Evolutionary conservation across 2,329 filamentous ascomycete species (phyloP).

Genomic region (Curvularia eragrostidis): DNA sequence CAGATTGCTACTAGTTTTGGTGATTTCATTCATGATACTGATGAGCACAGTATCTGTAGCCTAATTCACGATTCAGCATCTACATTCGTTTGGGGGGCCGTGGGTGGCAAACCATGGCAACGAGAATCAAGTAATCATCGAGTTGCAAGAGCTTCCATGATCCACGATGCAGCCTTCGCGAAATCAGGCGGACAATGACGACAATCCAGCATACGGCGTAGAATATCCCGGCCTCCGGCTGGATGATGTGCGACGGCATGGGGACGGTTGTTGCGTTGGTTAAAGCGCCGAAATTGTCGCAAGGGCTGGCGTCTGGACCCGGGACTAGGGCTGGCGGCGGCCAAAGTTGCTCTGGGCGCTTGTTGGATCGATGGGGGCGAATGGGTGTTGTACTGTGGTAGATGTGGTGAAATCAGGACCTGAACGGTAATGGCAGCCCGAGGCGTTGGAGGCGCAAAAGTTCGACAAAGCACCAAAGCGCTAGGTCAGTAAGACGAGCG

Average conservation of each 20-base stretch:
- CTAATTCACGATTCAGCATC: constrained; percentile 24
- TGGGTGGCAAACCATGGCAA: constrained; percentile 41
- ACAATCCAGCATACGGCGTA: constrained; percentile 46
- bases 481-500: constrained; percentile 7
- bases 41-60: constrained; percentile 45
- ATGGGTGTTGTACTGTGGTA: neutral
- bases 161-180: constrained; percentile 40
- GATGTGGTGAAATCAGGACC: constrained; percentile 11
- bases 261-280: neutral
- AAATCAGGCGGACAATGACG: constrained; percentile 37
- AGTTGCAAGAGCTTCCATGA: constrained; percentile 43
- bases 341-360: constrained; percentile 6
- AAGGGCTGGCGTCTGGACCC: constrained; percentile 6
- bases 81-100: neutral
- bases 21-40: constrained; percentile 42
- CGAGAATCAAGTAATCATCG: constrained; percentile 47
- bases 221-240: constrained; percentile 45
- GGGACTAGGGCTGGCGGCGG: neutral
- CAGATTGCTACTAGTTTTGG: constrained; percentile 45
- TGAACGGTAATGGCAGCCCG: constrained; percentile 10
- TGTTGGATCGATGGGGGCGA: constrained; percentile 6
- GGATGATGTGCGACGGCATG: constrained; percentile 35
- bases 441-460: constrained; percentile 8
- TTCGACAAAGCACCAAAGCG: constrained; percentile 7
- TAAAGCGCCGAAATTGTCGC: constrained; percentile 14